Evolutionary conservation across 768 basidiomycete species (phyloP), one percentile per base, ranked within the genome.

Genomic region (Suillus subalutaceus): DNA sequence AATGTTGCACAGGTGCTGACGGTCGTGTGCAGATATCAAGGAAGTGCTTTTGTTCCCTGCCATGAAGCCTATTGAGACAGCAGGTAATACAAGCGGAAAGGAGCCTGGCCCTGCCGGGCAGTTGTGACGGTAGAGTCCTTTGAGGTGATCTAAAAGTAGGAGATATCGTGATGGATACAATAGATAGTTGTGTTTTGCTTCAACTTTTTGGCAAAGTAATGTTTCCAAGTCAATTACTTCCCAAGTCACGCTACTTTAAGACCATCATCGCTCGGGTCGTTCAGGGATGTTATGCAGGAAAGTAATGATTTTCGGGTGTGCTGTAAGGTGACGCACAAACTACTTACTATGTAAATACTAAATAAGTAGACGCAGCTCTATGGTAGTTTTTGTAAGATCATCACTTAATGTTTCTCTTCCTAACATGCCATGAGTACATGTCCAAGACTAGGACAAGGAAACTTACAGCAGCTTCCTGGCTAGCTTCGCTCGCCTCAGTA

Each of bases 11-110:
- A 72, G 40, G 71, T 53, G 26, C 55, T 4, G 52, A 64, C 52
- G 61, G n/a, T 8, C 12, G 12, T 37, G 63, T 63, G 13, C 72
- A 94, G 93, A 97, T 74, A 96, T 97, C 85, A 98, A 98, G 86
- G 96, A 97, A 76, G 96, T 98, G 43, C 80, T 98, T 44, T 79
- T 97, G 53, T 98, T 98, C 93, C 95, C 96, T 23, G 96, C 96
- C 2, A 97, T 98, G 96, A 94, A 94, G 86, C 96, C 95, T 8
- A 79, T 86, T 43, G 89, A 90, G 64, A 83, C 79, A 0, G 70
- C 76, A 4, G 71, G 86, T 0, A 78, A 79, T 66, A 71, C 74
- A 23, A 70, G 77, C 16, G 75, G 74, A 37, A 70, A 78, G 20
- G 75, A 70, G 41, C 72, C 69, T 35, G 75, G 77, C 18, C 75